Evolutionary conservation across 768 basidiomycete genomes (phyloP), one percentile per base, ranked within the genome.

Genomic region (Tephrocybe sp.): DNA sequence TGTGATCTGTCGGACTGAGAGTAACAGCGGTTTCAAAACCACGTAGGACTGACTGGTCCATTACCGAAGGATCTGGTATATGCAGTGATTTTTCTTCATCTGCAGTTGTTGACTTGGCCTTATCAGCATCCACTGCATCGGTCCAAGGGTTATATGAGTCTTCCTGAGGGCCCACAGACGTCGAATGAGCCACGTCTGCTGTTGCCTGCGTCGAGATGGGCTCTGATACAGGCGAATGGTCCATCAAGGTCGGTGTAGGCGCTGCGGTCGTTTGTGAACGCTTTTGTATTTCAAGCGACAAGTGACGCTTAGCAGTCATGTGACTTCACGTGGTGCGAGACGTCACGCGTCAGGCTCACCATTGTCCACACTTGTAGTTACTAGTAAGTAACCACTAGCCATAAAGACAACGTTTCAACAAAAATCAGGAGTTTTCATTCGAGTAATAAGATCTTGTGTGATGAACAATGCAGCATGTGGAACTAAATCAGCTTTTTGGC

Each of bases 1-100:
- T 23, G 5, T 62, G 48, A 12, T 57, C 55, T 45, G 57, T 51
- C 3, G 60, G 48, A 14, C 22, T 40, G 38, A 61, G 57, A 41
- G 57, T 53, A 34, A 57, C 39, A 14, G 45, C 61, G 13, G 67
- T 62, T 43, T 69, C 64, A 30, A 72, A 63, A 2, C 73, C 73
- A 51, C 65, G 65, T 20, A 71, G 68, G 38, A 73, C 64, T 2
- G 71, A 63, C 12, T 72, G 59, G 48, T 80, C 75, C 30, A 77
- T 65, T 11, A 69, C 45, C 7, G 74, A 62, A 19, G 74, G 68
- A 62, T 83, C 81, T 38, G 77, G 73, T 1, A 73, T 68, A 31
- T 66, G 58, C 8, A 72, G 45, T 45, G 58, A 62, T 40, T 63
- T 64, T 5, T 59, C 46, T 38, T 58, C 58, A 14, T 35, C 44